phyloP scores from a whole-genome alignment of 164 flowering plant species.

The Nymphaea thermarum region DNA sequence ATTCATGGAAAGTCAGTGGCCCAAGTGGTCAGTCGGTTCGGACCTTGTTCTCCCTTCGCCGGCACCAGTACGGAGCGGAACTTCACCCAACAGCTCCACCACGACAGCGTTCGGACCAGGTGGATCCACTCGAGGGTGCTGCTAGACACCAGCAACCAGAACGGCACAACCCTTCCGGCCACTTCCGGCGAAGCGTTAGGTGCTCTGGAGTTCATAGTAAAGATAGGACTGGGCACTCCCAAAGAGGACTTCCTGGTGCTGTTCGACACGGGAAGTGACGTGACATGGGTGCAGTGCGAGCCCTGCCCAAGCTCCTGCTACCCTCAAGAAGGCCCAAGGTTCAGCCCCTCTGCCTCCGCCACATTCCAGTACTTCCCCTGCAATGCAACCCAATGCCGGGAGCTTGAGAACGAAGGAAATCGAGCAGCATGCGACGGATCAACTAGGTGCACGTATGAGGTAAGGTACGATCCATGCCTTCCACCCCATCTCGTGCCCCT shows the following conservation, averaged over 20 bases:
- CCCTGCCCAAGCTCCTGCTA: constrained; percentile 31
- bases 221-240: constrained; percentile 37
- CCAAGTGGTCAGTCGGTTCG: neutral
- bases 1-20: neutral
- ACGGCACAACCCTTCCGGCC: constrained; percentile 8
- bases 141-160: neutral
- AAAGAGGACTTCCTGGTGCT: constrained; percentile 14
- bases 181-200: constrained; percentile 20
- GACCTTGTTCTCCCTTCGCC: neutral
- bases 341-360: constrained; percentile 20
- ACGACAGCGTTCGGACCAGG: neutral
- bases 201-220: constrained; percentile 29
- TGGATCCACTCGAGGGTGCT: neutral
- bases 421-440: no score
- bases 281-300: constrained; percentile 44
- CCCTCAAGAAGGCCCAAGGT: constrained; percentile 20
- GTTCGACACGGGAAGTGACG: constrained; percentile 40
- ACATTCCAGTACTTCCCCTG: constrained; percentile 21
- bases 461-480: no score
- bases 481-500: no score
- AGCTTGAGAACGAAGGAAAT: neutral
- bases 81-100: neutral
- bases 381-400: constrained; percentile 14
- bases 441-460: no score
- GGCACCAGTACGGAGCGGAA: neutral